Evolutionary conservation across 805 yeast species (phyloP).

Genomic region (Saturnispora sanitii): DNA sequence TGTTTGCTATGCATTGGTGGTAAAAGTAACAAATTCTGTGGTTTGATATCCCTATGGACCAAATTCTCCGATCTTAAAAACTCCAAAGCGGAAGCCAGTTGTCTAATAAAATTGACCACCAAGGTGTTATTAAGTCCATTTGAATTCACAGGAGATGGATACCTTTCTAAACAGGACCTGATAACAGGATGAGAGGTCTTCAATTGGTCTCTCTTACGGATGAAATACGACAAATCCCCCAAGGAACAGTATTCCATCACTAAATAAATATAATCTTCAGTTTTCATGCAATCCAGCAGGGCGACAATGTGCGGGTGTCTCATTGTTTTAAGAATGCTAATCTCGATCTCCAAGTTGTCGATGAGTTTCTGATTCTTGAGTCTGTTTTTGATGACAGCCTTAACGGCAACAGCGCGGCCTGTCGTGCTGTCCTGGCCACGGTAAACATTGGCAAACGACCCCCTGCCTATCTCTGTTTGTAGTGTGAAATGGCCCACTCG

Average conservation of each 20-base stretch:
- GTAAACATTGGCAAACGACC: constrained; percentile 92
- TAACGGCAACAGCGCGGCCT: constrained; percentile 69
- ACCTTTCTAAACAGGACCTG: constrained; percentile 63
- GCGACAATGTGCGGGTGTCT: constrained; percentile 91
- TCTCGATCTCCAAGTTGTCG: constrained; percentile 89
- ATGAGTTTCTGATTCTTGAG: constrained; percentile 77
- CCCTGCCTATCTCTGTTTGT: constrained; percentile 72
- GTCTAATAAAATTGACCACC: constrained; percentile 78
- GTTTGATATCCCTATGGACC: constrained; percentile 93
- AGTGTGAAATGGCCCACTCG: constrained; percentile 5
- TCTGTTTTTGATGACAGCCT: constrained; percentile 74
- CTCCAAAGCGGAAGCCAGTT: constrained; percentile 72
- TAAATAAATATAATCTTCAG: constrained; percentile 67
- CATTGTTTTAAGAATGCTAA: constrained; percentile 75
- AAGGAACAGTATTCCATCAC: constrained; percentile 95
- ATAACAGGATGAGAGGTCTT: constrained; percentile 69
- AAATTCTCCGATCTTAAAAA: constrained; percentile 75
- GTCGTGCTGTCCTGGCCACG: constrained; percentile 57
- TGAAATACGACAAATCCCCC: constrained; percentile 87
- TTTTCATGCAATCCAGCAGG: constrained; percentile 71
- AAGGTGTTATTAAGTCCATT: constrained; percentile 74
- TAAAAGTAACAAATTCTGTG: constrained; percentile 75
- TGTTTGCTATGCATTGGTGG: constrained; percentile 66
- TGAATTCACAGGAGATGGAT: constrained; percentile 68
- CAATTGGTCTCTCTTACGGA: constrained; percentile 64